Conservation (phyloP, 2,329 filamentous ascomycete species). For the Cercospora sesami region DNA sequence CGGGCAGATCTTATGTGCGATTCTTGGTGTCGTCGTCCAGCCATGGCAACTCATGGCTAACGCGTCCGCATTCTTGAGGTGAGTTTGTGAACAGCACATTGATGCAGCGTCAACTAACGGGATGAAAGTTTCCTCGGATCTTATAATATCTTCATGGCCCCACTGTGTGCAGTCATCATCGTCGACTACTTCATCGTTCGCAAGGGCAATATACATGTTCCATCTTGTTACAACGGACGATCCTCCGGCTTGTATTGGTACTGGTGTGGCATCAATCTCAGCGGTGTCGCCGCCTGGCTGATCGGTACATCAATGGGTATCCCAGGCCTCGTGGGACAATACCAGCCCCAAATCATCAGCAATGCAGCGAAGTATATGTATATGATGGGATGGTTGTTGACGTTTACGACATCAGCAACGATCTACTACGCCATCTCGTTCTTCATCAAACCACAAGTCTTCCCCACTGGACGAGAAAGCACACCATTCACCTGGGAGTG, state of each 20-base stretch:
- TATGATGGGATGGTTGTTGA: constrained; percentile 64
- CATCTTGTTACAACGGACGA: constrained; percentile 47
- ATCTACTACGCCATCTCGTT: constrained; percentile 48
- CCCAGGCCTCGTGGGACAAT: constrained; percentile 53
- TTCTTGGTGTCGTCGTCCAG: constrained; percentile 56
- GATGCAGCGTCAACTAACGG: background rate
- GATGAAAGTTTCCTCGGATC: constrained; percentile 47
- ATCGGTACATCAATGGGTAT: constrained; percentile 58
- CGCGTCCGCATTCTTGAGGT: constrained; percentile 54
- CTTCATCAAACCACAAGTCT: background rate
- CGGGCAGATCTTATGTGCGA: constrained; percentile 42
- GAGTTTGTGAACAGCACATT: constrained; percentile 35
- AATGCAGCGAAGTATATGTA: constrained; percentile 37
- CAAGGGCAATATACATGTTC: constrained; percentile 46
- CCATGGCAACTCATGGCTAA: constrained; percentile 63
- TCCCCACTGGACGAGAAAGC: background rate
- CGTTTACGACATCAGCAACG: constrained; percentile 57
- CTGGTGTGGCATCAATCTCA: constrained; percentile 56
- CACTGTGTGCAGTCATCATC: constrained; percentile 43
- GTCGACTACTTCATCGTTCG: constrained; percentile 45
- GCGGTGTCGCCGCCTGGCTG: constrained; percentile 58
- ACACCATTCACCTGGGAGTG: background rate
- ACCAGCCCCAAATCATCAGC: constrained; percentile 26
- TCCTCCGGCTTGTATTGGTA: constrained; percentile 53
- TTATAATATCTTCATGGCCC: constrained; percentile 47